Conservation (phyloP, 768 basidiomycete genomes). For the Russula vinacea region DNA sequence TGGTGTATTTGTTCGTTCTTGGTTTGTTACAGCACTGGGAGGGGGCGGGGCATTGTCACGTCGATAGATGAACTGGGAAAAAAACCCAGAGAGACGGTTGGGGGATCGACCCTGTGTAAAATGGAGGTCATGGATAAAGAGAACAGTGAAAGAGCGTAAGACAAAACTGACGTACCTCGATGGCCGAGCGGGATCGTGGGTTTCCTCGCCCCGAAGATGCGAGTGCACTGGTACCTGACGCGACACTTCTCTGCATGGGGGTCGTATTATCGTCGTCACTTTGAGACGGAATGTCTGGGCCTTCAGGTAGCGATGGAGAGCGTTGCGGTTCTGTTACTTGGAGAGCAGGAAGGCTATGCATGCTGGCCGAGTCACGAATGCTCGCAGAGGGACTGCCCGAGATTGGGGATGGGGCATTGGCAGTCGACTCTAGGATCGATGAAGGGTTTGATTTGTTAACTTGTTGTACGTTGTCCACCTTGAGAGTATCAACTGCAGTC, state of each 20-base stretch:
- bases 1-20: conserved; percentile 29
- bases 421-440: conserved; percentile 35
- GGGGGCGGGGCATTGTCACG: conserved; percentile 47
- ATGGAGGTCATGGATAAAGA: conserved; percentile 24
- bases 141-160: conserved; percentile 4
- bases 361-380: conserved; percentile 50
- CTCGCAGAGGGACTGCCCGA: conserved; percentile 39
- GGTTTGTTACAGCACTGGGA: conserved; percentile 19
- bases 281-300: conserved; percentile 29
- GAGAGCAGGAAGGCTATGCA: conserved; percentile 57
- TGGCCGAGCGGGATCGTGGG: conserved; percentile 13
- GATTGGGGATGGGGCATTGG: conserved; percentile 40
- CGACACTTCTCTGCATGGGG: conserved; percentile 30
- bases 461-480: conserved; percentile 24
- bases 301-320: conserved; percentile 38
- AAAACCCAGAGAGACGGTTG: conserved; percentile 82
- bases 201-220: conserved; percentile 15
- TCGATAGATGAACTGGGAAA: conserved; percentile 73
- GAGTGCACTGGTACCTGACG: conserved; percentile 8
- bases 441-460: conserved; percentile 22
- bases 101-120: conserved; percentile 51
- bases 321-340: conserved; percentile 47
- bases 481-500: conserved; percentile 30
- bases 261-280: conserved; percentile 23
- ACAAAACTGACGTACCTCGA: conserved; percentile 52